Evolutionary conservation across 352 stramenopile genomes (phyloP).

Genomic region (Pythium chondricola): DNA sequence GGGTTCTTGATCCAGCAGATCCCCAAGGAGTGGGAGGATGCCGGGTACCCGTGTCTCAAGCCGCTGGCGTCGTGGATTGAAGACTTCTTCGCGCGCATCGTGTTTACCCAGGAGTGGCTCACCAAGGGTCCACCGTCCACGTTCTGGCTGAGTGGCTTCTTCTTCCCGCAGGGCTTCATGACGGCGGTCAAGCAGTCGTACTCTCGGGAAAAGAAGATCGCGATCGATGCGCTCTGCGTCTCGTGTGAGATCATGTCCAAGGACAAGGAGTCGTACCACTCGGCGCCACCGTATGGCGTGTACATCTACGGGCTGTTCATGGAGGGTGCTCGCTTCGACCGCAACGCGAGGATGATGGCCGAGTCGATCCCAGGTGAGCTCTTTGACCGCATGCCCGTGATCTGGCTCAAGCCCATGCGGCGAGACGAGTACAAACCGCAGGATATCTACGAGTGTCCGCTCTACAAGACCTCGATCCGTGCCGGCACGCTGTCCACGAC

Average conservation of each 20-base stretch:
- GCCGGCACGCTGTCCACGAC: constrained; percentile 90
- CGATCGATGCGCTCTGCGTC: constrained; percentile 89
- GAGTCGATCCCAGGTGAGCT: constrained; percentile 87
- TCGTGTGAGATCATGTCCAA: constrained; percentile 74
- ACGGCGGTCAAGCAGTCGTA: constrained; percentile 93
- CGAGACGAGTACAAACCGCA: constrained; percentile 65
- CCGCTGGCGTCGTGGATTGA: constrained; percentile 89
- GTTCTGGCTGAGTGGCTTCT: constrained; percentile 93
- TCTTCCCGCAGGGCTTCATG: constrained; percentile 95
- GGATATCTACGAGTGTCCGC: constrained; percentile 86
- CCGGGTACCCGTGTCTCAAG: constrained; percentile 90
- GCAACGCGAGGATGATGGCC: constrained; percentile 62
- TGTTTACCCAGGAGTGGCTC: constrained; percentile 82
- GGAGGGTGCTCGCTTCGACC: constrained; percentile 90
- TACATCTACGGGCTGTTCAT: constrained; percentile 95
- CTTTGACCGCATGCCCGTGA: constrained; percentile 89
- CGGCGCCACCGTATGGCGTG: constrained; percentile 71
- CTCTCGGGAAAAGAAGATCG: constrained; percentile 85
- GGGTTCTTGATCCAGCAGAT: constrained; percentile 89
- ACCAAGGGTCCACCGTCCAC: constrained; percentile 65
- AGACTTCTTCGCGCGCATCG: constrained; percentile 88
- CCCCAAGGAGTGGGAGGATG: constrained; percentile 82
- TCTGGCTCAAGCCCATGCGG: constrained; percentile 86
- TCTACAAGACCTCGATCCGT: constrained; percentile 92
- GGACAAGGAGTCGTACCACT: constrained; percentile 62